Evolutionary conservation across 805 yeast species (phyloP).

Genomic region (Cyberlindnera xishuangbannaensis): DNA sequence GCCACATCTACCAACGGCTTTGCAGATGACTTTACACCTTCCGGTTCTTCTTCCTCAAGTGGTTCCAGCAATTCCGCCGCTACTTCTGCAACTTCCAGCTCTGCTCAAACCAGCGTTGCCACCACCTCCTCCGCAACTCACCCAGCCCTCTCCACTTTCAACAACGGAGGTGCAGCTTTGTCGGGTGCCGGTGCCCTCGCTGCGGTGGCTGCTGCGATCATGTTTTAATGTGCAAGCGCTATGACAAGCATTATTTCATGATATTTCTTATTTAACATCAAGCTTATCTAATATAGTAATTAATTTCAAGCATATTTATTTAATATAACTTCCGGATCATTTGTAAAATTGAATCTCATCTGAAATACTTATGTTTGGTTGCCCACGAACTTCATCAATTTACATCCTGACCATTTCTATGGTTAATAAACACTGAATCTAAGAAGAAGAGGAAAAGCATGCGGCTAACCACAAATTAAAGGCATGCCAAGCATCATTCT

Average conservation of each 20-base stretch:
- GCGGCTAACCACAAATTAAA: too few relatives aligned
- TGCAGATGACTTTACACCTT: constrained; percentile 15
- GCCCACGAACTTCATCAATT: too few relatives aligned
- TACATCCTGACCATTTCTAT: too few relatives aligned
- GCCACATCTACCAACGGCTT: constrained; percentile 16
- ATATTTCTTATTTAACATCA: too few relatives aligned
- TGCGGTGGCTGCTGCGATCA: constrained; percentile 4
- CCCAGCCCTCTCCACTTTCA: constrained; percentile 3
- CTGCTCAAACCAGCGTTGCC: constrained; percentile 26
- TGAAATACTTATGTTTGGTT: too few relatives aligned
- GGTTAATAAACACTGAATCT: too few relatives aligned
- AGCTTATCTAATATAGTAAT: too few relatives aligned
- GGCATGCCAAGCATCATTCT: too few relatives aligned
- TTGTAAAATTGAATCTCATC: too few relatives aligned
- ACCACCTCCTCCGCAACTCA: constrained; percentile 21
- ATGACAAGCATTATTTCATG: background rate
- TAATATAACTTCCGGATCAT: too few relatives aligned
- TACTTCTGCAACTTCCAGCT: constrained; percentile 13
- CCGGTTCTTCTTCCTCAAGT: constrained; percentile 10
- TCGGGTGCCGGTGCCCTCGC: constrained; percentile 5
- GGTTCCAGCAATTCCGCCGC: constrained; percentile 4
- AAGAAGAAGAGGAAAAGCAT: too few relatives aligned
- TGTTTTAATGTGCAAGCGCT: constrained; percentile 1
- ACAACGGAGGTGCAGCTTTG: constrained; percentile 4
- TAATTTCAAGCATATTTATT: too few relatives aligned